A percentile compares a stretch with the other conserved stretches of the same genome.
Conservation (phyloP, 345 rosid species). For the Litchi chinensis region DNA sequence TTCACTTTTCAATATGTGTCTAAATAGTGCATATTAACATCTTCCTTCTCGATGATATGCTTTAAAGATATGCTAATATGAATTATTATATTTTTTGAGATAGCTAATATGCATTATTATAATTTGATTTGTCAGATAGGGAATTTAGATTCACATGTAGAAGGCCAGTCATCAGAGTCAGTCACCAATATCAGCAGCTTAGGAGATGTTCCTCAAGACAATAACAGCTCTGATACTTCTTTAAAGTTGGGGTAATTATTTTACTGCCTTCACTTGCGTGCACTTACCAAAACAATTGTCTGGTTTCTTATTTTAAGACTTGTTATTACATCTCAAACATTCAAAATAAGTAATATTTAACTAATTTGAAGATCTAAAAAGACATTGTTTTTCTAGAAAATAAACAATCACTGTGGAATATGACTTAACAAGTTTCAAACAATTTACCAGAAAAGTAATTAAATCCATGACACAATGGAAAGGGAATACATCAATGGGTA, state of each 20-base stretch:
- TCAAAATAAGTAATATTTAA: neutral
- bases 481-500: too few relatives aligned
- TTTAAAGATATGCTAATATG: too few relatives aligned
- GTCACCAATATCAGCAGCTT: conserved; percentile 21
- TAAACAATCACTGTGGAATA: too few relatives aligned
- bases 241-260: conserved; percentile 39
- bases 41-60: too few relatives aligned
- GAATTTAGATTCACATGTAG: conserved; percentile 4
- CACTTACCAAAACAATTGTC: neutral
- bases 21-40: too few relatives aligned
- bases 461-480: too few relatives aligned
- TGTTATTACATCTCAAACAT: neutral
- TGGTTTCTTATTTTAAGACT: neutral
- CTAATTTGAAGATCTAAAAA: neutral
- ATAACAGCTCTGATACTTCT: conserved; percentile 14
- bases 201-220: conserved; percentile 23
- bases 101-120: neutral
- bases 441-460: too few relatives aligned
- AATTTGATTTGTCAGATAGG: conserved; percentile 13
- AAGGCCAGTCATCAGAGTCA: conserved; percentile 24
- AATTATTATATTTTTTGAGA: neutral
- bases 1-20: too few relatives aligned
- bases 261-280: neutral
- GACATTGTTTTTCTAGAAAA: too few relatives aligned
- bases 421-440: too few relatives aligned